A percentile compares a stretch with the other conserved stretches of the same genome.
phyloP scores from a whole-genome alignment of 768 basidiomycete genomes.

The Rhizopogon salebrosus region DNA sequence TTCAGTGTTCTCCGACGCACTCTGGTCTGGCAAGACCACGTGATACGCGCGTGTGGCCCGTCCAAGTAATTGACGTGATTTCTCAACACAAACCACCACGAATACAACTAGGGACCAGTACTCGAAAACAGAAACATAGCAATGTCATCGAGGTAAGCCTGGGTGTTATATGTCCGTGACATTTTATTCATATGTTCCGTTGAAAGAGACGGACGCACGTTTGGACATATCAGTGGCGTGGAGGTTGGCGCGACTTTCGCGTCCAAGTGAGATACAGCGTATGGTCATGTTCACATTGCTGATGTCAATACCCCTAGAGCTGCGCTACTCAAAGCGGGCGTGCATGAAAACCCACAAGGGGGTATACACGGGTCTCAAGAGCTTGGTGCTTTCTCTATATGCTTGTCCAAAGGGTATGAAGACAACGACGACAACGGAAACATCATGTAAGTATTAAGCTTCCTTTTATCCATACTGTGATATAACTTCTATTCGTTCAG shows the following conservation, averaged over 20 bases:
- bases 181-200: neutral
- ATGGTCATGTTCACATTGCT: neutral
- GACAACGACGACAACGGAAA: conserved; percentile 36
- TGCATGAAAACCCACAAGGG: conserved; percentile 29
- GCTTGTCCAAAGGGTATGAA: conserved; percentile 36
- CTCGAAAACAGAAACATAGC: too few species aligned
- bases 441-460: conserved; percentile 25
- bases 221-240: conserved; percentile 26
- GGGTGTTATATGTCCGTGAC: too few species aligned
- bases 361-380: conserved; percentile 34
- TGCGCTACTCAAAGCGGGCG: conserved; percentile 19
- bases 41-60: too few species aligned
- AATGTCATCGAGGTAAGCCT: neutral
- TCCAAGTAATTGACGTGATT: too few species aligned
- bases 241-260: conserved; percentile 19
- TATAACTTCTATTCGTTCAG: conserved; percentile 12
- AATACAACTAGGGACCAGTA: too few species aligned
- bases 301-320: conserved; percentile 10
- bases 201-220: conserved; percentile 10
- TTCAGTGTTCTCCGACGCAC: too few species aligned
- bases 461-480: conserved; percentile 3
- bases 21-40: too few species aligned
- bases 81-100: too few species aligned
- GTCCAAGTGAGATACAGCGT: conserved; percentile 6
- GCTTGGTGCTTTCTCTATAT: conserved; percentile 35